Base-by-base conservation (phyloP, 805 yeast genomes). In the Metschnikowia lochheadii region DNA sequence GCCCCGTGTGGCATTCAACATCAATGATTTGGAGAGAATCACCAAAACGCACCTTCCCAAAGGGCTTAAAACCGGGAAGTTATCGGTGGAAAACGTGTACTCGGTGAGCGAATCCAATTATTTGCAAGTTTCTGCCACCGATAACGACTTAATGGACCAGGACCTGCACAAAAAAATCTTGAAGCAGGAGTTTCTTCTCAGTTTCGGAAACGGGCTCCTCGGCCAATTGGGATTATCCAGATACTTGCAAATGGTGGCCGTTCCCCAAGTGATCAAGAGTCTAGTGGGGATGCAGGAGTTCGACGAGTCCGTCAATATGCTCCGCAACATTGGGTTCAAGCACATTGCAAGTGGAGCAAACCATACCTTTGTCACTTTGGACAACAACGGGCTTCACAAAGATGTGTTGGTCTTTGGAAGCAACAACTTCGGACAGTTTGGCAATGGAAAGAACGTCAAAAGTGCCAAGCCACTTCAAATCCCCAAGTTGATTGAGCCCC, bases 151-250 rank as follows among this genome's bases (percentile, higher is more conserved):
- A 23, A 52, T 50, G n/a, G 49, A 54, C 37, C 49, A 52, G 14
- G 17, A 8, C 5, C 17, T 18, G 18, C 21, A 35, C 13, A 15
- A 23, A 3, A 44, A 35, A 34, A 26, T 23, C 14, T 20, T 17
- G 13, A 35, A 23, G 14, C 60, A 62, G 33, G 57, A 58, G 46
- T 37, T 70, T 26, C 46, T 78, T 44, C 73, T 85, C 56, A 76
- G 89, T 2, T 84, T 90, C 72, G 99, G 99, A 18, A 83, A 83
- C 60, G 96, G 97, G 5, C 64, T 85, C 47, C 78, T 80, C 59
- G 99, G 98, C 15, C 95, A 89, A 67, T 73, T 90, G 49, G 99
- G 97, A 21, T 79, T 80, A 41, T 89, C 89, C 14, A 77, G 84
- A 49, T 90, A 76, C 64, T 69, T 84, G 34, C 96, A 90, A 65